Percentiles rank a stretch among this genome's conserved stretches.
phyloP scores from a whole-genome alignment of 2,329 filamentous ascomycete genomes.

The Cladophialophora yegresii region DNA sequence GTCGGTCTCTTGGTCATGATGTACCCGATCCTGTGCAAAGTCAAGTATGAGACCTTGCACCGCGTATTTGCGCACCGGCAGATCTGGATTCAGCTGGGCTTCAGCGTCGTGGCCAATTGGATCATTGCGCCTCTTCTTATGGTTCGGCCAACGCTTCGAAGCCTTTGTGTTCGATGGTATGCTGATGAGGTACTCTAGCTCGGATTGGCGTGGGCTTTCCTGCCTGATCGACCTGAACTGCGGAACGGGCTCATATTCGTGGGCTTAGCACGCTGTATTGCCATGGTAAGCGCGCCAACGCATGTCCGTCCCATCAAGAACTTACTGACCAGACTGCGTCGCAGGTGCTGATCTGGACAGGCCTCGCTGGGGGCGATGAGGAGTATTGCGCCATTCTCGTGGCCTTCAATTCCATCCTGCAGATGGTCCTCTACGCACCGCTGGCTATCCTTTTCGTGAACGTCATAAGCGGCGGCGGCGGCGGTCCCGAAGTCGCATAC shows the following conservation, averaged over 20 bases:
- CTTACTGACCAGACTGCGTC: background rate
- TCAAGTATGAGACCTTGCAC: conserved; percentile 74
- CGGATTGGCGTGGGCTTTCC: conserved; percentile 53
- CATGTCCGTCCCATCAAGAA: background rate
- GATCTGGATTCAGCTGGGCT: conserved; percentile 74
- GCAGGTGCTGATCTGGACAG: conserved; percentile 72
- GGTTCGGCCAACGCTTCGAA: conserved; percentile 39
- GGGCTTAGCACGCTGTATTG: conserved; percentile 80
- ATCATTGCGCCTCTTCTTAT: conserved; percentile 78
- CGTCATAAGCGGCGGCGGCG: conserved; percentile 60
- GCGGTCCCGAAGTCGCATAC: conserved; percentile 54
- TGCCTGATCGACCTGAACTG: conserved; percentile 53
- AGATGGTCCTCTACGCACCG: conserved; percentile 72
- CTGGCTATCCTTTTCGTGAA: conserved; percentile 69
- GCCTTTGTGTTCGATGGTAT: background rate
- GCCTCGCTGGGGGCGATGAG: conserved; percentile 70
- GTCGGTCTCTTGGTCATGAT: conserved; percentile 86
- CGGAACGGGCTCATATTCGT: conserved; percentile 74
- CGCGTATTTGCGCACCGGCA: conserved; percentile 60
- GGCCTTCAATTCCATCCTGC: conserved; percentile 72
- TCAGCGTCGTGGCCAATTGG: conserved; percentile 79
- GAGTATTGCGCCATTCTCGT: conserved; percentile 83
- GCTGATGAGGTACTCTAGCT: conserved; percentile 50
- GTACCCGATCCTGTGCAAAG: conserved; percentile 88
- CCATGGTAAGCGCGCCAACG: conserved; percentile 63